These are phyloP conservation scores for Protomyces macrosporus DNA, from an alignment of 1,139 yeast species.

Conservation along the genomic window DNA sequence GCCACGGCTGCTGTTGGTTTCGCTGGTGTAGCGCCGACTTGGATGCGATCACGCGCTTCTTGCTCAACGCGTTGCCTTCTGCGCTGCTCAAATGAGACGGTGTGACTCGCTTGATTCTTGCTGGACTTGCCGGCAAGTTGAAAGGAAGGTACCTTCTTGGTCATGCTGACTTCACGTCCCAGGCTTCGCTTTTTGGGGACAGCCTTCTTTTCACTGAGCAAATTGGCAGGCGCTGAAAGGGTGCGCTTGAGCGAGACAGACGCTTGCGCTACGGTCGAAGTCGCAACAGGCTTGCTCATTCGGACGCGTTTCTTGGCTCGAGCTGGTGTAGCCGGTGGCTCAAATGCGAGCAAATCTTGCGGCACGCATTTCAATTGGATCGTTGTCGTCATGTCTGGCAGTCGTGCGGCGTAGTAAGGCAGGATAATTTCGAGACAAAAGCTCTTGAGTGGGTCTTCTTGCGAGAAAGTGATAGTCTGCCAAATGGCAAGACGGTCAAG, in stretches of 20 bases:
- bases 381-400: not conserved
- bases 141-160: constrained; percentile 4
- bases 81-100: constrained; percentile 8
- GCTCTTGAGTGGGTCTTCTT: constrained; percentile 7
- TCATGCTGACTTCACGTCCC: constrained; percentile 20
- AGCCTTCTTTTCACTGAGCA: constrained; percentile 1
- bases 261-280: not conserved
- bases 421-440: constrained; percentile 17
- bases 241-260: constrained; percentile 14
- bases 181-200: constrained; percentile 9
- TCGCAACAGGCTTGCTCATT: not conserved
- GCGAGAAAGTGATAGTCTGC: constrained; percentile 2
- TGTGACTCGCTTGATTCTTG: not conserved
- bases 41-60: constrained; percentile 10
- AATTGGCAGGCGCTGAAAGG: constrained; percentile 16
- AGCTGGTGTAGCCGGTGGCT: constrained; percentile 2
- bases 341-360: constrained; percentile 8
- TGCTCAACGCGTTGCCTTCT: constrained; percentile 3
- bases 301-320: not conserved
- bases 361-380: constrained; percentile 12
- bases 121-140: not conserved
- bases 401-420: constrained; percentile 6
- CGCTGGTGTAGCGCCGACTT: constrained; percentile 18
- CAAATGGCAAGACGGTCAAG: constrained; percentile 9
- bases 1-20: not conserved